A percentile compares a stretch with the other conserved stretches of the same genome.
These are phyloP conservation scores for Aspergillus neoniger DNA, from an alignment of 2,329 filamentous ascomycete genomes.

Conservation along the genomic window DNA sequence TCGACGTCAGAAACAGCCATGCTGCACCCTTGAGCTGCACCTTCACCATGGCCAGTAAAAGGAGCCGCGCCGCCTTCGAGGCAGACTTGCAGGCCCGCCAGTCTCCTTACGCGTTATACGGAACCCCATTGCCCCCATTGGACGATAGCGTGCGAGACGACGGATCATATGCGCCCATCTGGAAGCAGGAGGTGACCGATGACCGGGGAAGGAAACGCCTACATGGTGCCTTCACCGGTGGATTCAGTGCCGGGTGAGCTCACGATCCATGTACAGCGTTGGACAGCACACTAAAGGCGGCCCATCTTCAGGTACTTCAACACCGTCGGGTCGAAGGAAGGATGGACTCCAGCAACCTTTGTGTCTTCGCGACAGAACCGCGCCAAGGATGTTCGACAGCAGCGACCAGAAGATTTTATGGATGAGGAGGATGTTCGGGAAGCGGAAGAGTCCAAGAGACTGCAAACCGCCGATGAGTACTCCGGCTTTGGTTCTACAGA, in stretches of 20 bases:
- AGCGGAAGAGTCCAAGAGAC: constrained; percentile 71
- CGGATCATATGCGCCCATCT: constrained; percentile 89
- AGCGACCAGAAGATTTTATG: constrained; percentile 90
- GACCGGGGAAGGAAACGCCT: constrained; percentile 86
- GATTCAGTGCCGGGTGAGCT: constrained; percentile 89
- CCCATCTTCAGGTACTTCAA: constrained; percentile 77
- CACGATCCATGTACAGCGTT: constrained; percentile 31
- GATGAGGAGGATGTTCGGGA: constrained; percentile 94
- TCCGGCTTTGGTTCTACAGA: constrained; percentile 71
- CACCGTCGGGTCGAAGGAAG: constrained; percentile 96
- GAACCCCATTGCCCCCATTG: constrained; percentile 77
- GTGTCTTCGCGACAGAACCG: constrained; percentile 84
- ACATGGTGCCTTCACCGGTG: constrained; percentile 94
- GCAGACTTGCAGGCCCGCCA: constrained; percentile 67
- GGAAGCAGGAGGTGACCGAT: constrained; percentile 97
- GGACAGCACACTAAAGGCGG: constrained; percentile 36
- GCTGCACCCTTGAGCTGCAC: not conserved
- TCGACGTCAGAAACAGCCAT: constrained; percentile 5
- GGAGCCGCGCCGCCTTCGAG: constrained; percentile 76
- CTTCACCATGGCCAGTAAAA: constrained; percentile 70
- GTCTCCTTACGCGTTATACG: constrained; percentile 76
- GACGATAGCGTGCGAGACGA: constrained; percentile 80
- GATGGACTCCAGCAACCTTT: constrained; percentile 91
- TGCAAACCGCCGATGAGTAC: constrained; percentile 74
- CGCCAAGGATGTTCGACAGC: constrained; percentile 65